phyloP scores from a whole-genome alignment of 1,284 basidiomycete genomes.

The Hemileia vastatrix region DNA sequence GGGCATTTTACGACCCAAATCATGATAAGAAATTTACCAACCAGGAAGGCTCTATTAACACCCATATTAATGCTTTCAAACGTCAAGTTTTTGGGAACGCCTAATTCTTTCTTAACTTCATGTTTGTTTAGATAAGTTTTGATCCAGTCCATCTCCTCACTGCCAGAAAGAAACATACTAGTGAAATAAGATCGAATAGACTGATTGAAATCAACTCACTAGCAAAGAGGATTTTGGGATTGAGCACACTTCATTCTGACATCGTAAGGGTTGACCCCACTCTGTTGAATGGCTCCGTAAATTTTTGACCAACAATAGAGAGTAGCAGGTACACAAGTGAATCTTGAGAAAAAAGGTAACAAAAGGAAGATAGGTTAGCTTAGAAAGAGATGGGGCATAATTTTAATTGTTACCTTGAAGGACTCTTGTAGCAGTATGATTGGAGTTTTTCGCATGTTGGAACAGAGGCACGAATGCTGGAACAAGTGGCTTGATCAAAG shows the following conservation, averaged over 20 bases:
- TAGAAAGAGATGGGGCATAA: no score
- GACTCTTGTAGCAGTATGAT: slow-evolving; percentile 45
- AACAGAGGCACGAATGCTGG: slow-evolving; percentile 40
- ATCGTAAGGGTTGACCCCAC: slow-evolving; percentile 58
- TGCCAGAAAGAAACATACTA: no score
- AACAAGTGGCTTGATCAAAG: slow-evolving; percentile 51
- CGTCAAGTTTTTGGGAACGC: slow-evolving; percentile 54
- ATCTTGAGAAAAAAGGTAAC: no score
- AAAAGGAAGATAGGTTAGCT: no score
- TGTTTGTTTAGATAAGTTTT: slow-evolving; percentile 66
- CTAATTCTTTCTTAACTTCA: slow-evolving; percentile 62
- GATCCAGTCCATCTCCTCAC: slow-evolving; percentile 61
- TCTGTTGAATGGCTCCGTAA: slow-evolving; percentile 50
- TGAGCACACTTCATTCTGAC: slow-evolving; percentile 66
- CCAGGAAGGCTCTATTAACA: slow-evolving; percentile 46
- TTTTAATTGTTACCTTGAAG: no score
- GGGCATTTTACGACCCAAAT: slow-evolving; percentile 21
- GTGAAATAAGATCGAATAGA: no score
- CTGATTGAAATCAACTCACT: slow-evolving; percentile 26
- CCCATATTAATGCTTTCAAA: slow-evolving; percentile 57
- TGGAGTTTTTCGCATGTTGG: slow-evolving; percentile 44
- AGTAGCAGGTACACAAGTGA: slow-evolving; percentile 53
- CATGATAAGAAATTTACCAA: no score
- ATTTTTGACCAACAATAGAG: slow-evolving; percentile 49
- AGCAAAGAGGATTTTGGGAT: slow-evolving; percentile 52